Conservation (phyloP, 805 yeast species). For the Saturnispora diversa region DNA sequence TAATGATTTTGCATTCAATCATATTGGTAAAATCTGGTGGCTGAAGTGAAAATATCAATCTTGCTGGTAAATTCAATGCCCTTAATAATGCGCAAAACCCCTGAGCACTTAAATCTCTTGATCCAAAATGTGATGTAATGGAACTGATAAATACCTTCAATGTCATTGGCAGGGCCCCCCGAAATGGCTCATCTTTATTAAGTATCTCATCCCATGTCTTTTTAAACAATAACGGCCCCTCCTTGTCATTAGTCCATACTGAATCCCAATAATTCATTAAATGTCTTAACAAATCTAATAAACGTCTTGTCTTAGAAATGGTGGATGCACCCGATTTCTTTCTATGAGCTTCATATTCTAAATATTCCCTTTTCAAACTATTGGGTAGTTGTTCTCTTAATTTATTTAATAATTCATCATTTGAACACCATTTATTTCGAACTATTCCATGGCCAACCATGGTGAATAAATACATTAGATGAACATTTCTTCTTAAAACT, state of each 20-base stretch:
- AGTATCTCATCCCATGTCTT: slow-evolving; percentile 42
- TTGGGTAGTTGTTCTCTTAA: slow-evolving; percentile 44
- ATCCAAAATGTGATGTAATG: slow-evolving; percentile 48
- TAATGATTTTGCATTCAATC: slow-evolving; percentile 13
- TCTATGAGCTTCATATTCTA: slow-evolving; percentile 21
- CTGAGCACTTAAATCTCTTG: slow-evolving; percentile 74
- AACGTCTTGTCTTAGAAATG: slow-evolving; percentile 49
- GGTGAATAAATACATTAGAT: slow-evolving; percentile 47
- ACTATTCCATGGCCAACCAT: slow-evolving; percentile 60
- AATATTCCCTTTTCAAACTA: slow-evolving; percentile 38
- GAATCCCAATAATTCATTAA: slow-evolving; percentile 52
- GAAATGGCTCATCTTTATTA: slow-evolving; percentile 9
- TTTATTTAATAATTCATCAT: slow-evolving; percentile 31
- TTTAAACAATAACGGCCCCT: slow-evolving; percentile 41
- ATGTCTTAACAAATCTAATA: slow-evolving; percentile 70
- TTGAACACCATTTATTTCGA: slow-evolving; percentile 70
- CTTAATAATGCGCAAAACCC: slow-evolving; percentile 77
- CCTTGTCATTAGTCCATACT: slow-evolving; percentile 27
- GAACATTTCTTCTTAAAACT: slow-evolving; percentile 42
- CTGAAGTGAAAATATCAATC: slow-evolving; percentile 78
- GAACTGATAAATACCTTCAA: slow-evolving; percentile 37
- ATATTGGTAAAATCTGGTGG: slow-evolving; percentile 73
- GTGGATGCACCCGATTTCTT: slow-evolving; percentile 16
- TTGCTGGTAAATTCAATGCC: slow-evolving; percentile 58
- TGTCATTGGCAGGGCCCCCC: slow-evolving; percentile 25